Base-by-base conservation (phyloP, 148 eudicot genomes). In the Spergularia bocconei region DNA sequence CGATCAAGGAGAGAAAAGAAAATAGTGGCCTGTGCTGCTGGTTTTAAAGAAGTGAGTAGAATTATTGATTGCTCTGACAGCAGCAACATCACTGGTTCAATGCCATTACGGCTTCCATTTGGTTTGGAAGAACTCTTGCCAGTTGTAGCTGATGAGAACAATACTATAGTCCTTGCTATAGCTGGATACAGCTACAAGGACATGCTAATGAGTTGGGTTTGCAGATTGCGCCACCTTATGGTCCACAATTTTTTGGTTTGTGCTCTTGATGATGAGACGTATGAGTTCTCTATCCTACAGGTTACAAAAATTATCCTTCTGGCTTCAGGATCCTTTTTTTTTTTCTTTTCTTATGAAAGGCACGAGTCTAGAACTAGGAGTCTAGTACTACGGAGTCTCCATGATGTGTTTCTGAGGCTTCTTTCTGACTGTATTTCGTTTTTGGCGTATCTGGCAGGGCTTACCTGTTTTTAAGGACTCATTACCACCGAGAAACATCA, bases 151-250 rank as follows among this genome's bases (percentile, higher is more conserved):
- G 90, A 89, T 73, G 69, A 83, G 79, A 92, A 85, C 74, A 89
- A 79, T 74, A 90, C 91, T 2, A 74, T 95, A 70, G 87, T 90
- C 53, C 89, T 95, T 67, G 89, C 91, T 33, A 74, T 92, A 81
- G 93, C 97, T 12, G 98, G 97, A 63, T 89, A 86, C 75, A 95
- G 90, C 82, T 95, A 95, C 83, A 95, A 88, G 84, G 98, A 95
- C 77, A 95, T 95, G 96, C 76, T 95, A 57, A 95, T 95, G 98
- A 95, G 90, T 68, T 95, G 96, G 98, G 96, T 87, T 13, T 95
- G 98, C 82, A 87, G 92, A 86, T 74, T 95, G 77, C 87, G 87
- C 19, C 80, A 74, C 73, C 87, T 95, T 73, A 78, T 47, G 72
- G 71, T 92, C 72, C 72, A 83, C 20, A 95, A 92, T 73, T 92